Evolutionary conservation across 257 asterid genomes (phyloP).

Genomic region (Solanum tacnaense): DNA sequence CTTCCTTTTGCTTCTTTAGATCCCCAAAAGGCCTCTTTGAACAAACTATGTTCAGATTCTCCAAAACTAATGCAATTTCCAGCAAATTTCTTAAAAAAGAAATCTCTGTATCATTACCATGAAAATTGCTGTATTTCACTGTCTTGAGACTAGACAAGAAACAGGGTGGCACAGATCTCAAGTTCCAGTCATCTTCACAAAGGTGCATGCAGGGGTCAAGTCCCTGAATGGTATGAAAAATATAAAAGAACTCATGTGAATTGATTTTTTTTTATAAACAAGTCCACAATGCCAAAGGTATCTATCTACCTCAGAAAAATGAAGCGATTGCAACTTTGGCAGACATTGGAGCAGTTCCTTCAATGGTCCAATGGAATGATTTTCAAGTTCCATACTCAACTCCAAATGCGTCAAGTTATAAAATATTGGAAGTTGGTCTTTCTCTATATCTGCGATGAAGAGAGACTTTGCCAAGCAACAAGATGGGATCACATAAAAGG

Average conservation of each 20-base stretch:
- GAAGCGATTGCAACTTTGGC: constrained; percentile 34
- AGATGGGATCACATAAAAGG: neutral
- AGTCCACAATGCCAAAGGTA: neutral
- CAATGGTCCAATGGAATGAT: constrained; percentile 7
- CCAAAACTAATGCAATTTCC: constrained; percentile 20
- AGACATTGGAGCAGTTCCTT: constrained; percentile 23
- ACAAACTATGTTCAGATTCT: constrained; percentile 27
- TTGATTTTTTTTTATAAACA: neutral
- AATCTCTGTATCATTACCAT: constrained; percentile 29
- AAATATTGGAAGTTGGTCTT: constrained; percentile 19
- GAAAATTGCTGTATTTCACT: constrained; percentile 21
- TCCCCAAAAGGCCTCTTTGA: constrained; percentile 8
- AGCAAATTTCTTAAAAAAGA: constrained; percentile 25
- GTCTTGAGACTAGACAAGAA: constrained; percentile 27
- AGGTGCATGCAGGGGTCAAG: constrained; percentile 7
- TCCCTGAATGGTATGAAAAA: constrained; percentile 20
- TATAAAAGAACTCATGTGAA: neutral
- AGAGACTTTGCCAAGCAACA: constrained; percentile 22
- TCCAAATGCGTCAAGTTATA: constrained; percentile 29
- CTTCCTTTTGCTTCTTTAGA: constrained; percentile 9
- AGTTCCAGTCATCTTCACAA: constrained; percentile 15
- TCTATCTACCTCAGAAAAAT: constrained; percentile 26
- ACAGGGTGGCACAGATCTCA: constrained; percentile 11
- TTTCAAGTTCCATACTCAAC: constrained; percentile 26
- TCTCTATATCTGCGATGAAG: constrained; percentile 9